These are phyloP conservation scores for Cystofilobasidium macerans DNA, from an alignment of 768 basidiomycete species.

Conservation along the genomic window DNA sequence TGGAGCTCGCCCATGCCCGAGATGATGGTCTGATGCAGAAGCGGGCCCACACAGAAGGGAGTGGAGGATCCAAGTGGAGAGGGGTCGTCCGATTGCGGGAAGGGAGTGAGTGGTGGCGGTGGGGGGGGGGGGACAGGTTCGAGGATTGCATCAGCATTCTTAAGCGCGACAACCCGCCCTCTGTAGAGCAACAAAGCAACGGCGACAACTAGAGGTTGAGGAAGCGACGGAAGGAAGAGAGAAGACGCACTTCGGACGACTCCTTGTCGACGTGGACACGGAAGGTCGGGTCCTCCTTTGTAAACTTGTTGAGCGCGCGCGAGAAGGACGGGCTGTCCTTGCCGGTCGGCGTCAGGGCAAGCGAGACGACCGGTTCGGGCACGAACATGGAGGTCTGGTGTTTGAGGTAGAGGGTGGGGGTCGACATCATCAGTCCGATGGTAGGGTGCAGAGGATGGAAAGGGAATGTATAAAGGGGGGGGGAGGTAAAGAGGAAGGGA, in stretches of 20 bases:
- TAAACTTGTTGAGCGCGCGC: slow-evolving; percentile 89
- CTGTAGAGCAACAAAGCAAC: background rate
- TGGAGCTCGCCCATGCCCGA: slow-evolving; percentile 99
- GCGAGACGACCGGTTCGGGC: slow-evolving; percentile 94
- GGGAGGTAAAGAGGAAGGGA: background rate
- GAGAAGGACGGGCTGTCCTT: slow-evolving; percentile 94
- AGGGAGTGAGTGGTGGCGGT: background rate
- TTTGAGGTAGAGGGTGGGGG: background rate
- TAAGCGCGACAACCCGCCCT: background rate
- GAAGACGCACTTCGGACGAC: slow-evolving; percentile 65
- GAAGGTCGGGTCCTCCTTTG: slow-evolving; percentile 98
- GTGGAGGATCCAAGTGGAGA: no score
- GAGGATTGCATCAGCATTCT: background rate
- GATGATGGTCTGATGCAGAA: slow-evolving; percentile 70
- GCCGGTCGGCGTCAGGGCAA: slow-evolving; percentile 82
- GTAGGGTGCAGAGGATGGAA: background rate
- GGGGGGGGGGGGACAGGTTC: background rate
- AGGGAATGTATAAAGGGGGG: background rate
- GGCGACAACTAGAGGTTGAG: background rate
- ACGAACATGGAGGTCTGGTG: slow-evolving; percentile 91
- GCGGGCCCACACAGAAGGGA: background rate
- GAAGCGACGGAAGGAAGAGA: background rate
- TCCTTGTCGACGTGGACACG: slow-evolving; percentile 88
- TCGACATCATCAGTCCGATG: background rate
- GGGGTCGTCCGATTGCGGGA: background rate